phyloP scores from a whole-genome alignment of 352 stramenopile genomes.

The Blastocystis sp. region DNA sequence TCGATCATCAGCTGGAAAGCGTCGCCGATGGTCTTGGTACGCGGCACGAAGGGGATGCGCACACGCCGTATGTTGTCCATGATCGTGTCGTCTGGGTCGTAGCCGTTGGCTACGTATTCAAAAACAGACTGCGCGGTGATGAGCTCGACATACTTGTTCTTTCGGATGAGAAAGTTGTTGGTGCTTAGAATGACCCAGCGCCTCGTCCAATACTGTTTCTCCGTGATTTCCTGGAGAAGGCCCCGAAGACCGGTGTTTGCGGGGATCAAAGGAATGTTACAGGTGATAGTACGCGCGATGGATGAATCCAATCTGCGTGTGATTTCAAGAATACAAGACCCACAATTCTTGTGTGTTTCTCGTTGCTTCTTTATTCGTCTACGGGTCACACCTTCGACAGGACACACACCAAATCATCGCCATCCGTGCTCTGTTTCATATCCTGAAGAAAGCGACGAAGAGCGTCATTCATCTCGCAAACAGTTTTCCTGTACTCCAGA shows the following conservation, averaged over 20 bases:
- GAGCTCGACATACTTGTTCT: constrained; percentile 63
- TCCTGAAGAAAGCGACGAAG: constrained; percentile 41
- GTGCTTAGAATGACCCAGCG: neutral
- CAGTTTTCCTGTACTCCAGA: neutral
- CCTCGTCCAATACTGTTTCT: constrained; percentile 23
- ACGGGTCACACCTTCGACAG: neutral
- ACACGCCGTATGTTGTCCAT: constrained; percentile 41
- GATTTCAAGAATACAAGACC: neutral
- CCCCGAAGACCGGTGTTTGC: constrained; percentile 33
- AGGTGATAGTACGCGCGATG: constrained; percentile 30
- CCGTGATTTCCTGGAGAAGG: constrained; percentile 47
- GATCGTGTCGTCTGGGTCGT: constrained; percentile 46
- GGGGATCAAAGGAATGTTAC: constrained; percentile 47
- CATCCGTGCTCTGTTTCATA: constrained; percentile 4
- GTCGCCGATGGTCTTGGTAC: constrained; percentile 27
- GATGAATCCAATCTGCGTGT: constrained; percentile 32
- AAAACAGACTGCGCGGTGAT: constrained; percentile 56
- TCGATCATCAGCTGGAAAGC: constrained; percentile 53
- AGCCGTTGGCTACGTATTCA: constrained; percentile 47
- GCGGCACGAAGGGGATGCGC: constrained; percentile 20
- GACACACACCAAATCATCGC: neutral
- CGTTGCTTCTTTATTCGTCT: constrained; percentile 28
- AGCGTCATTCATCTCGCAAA: constrained; percentile 6
- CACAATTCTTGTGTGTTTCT: constrained; percentile 53
- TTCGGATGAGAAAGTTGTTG: constrained; percentile 29